Percentiles rank a stretch among this genome's conserved stretches.
These are phyloP conservation scores for Epichloe hybrida DNA, from an alignment of 2,329 filamentous ascomycete genomes.

Conservation along the genomic window DNA sequence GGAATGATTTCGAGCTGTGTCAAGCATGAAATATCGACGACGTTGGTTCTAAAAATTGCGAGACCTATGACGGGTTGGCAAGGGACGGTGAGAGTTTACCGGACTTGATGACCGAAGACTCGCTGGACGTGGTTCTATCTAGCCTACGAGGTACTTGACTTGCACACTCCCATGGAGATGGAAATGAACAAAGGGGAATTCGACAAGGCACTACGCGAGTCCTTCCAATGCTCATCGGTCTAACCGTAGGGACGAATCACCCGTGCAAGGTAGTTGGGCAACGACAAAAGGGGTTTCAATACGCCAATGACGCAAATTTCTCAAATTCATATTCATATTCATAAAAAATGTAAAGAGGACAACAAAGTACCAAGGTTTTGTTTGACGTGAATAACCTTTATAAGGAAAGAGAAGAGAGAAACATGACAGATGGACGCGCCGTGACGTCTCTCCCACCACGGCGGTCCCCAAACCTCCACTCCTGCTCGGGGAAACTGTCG, in stretches of 20 bases:
- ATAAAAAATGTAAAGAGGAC: conserved; percentile 10
- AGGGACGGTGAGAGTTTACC: background rate
- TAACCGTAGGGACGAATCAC: too few species aligned
- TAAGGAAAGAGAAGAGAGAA: background rate
- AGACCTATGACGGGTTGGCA: background rate
- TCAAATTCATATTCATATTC: conserved; percentile 12
- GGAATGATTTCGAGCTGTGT: background rate
- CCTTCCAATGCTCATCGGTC: too few species aligned
- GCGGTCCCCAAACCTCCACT: conserved; percentile 22
- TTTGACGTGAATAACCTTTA: background rate
- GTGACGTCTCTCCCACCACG: conserved; percentile 52
- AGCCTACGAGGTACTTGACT: too few species aligned
- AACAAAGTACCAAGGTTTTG: background rate
- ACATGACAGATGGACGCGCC: conserved; percentile 19
- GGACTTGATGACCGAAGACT: too few species aligned
- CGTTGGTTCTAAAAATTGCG: background rate
- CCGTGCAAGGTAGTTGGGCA: too few species aligned
- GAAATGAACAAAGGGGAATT: too few species aligned
- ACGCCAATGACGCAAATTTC: conserved; percentile 11
- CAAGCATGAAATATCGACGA: conserved; percentile 2
- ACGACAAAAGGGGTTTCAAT: background rate
- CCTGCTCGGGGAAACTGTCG: conserved; percentile 30
- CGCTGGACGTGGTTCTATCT: too few species aligned
- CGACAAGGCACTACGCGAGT: too few species aligned
- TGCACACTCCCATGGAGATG: too few species aligned